These are phyloP conservation scores for Cercospora nicotianae DNA, from an alignment of 2,329 filamentous ascomycete species.

Conservation along the genomic window DNA sequence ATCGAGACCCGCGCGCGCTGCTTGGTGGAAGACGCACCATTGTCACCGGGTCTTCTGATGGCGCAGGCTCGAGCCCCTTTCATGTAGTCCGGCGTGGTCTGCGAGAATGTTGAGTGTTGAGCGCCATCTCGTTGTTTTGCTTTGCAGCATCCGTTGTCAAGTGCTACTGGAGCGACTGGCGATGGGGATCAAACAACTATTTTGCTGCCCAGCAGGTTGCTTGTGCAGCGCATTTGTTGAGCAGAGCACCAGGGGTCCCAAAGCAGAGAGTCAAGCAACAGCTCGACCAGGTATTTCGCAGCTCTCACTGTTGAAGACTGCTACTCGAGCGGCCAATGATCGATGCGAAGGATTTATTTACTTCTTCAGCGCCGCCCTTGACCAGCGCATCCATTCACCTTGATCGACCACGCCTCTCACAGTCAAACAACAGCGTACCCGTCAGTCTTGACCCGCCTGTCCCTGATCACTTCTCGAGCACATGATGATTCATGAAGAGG, in stretches of 20 bases:
- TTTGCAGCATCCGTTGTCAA: neutral
- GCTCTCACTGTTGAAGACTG: neutral
- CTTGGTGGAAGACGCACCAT: neutral
- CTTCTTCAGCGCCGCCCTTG: neutral
- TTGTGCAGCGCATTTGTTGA: neutral
- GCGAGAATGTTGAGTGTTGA: neutral
- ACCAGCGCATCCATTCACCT: neutral
- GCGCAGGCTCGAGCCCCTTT: neutral
- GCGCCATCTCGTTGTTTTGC: neutral
- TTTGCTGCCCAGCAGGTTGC: neutral
- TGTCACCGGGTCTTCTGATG: neutral
- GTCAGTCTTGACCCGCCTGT: neutral
- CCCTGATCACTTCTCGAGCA: neutral
- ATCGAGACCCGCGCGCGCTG: neutral
- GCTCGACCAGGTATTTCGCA: neutral
- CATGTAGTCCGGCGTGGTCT: neutral
- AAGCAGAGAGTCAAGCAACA: neutral
- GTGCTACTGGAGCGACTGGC: neutral
- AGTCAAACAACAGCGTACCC: neutral
- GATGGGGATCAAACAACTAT: neutral
- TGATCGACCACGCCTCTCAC: neutral
- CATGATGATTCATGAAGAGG: neutral
- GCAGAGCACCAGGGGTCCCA: neutral
- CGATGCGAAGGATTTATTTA: neutral
- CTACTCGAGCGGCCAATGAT: neutral